Percentiles rank a stretch among this genome's conserved stretches.
These are phyloP conservation scores for Ochetophila trinervis DNA, from an alignment of 306 rosid species.

Conservation along the genomic window DNA sequence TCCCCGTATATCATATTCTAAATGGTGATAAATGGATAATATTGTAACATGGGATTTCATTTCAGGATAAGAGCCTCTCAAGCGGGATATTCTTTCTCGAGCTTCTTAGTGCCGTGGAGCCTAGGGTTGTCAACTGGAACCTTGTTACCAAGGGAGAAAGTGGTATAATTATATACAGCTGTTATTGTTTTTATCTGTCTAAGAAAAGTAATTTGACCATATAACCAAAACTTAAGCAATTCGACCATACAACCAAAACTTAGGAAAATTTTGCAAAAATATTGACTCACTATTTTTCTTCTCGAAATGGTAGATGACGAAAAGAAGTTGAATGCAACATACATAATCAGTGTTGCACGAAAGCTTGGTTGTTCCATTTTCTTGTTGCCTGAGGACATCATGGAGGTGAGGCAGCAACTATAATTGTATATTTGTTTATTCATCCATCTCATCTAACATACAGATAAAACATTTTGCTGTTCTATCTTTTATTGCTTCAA, in stretches of 20 bases:
- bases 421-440: slow-evolving; percentile 7
- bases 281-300: slow-evolving; percentile 20
- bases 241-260: background rate
- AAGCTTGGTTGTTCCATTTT: slow-evolving; percentile 96
- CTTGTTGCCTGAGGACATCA: slow-evolving; percentile 90
- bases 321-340: slow-evolving; percentile 90
- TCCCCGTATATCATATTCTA: background rate
- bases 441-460: slow-evolving; percentile 4
- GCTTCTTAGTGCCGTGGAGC: slow-evolving; percentile 96
- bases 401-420: slow-evolving; percentile 61
- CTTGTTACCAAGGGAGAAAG: slow-evolving; percentile 91
- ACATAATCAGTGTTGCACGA: slow-evolving; percentile 88
- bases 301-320: slow-evolving; percentile 60
- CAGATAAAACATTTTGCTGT: slow-evolving; percentile 1
- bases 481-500: background rate
- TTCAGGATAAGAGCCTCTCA: slow-evolving; percentile 82
- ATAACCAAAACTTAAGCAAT: background rate
- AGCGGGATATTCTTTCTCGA: slow-evolving; percentile 86
- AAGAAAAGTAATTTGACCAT: background rate
- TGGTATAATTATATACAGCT: slow-evolving; percentile 46
- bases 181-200: background rate
- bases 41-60: slow-evolving; percentile 14
- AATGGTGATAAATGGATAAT: slow-evolving; percentile 13
- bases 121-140: slow-evolving; percentile 97
- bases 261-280: slow-evolving; percentile 3